phyloP scores from a whole-genome alignment of 129 eudicot genomes.

The Erigeron canadensis region DNA sequence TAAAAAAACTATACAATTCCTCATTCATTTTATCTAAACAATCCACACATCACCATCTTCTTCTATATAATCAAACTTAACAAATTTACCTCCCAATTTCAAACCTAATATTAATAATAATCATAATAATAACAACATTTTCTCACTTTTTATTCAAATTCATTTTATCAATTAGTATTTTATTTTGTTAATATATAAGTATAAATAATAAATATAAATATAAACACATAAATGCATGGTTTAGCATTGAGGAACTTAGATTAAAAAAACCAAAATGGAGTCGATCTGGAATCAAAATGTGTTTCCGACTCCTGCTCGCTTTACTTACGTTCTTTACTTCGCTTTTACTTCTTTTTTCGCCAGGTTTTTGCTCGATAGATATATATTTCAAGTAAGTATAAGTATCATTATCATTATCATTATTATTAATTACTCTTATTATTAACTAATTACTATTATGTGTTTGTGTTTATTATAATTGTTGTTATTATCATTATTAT shows the following conservation, averaged over 20 bases:
- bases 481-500: too few relatives aligned
- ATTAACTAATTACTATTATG: background rate
- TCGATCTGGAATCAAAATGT: constrained; percentile 52
- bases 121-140: too few relatives aligned
- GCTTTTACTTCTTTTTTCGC: constrained; percentile 58
- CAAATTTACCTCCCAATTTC: constrained; percentile 11
- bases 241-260: constrained; percentile 7
- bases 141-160: background rate
- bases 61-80: too few relatives aligned
- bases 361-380: constrained; percentile 75
- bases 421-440: background rate
- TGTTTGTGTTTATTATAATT: background rate
- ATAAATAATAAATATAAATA: background rate
- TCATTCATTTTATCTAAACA: constrained; percentile 3
- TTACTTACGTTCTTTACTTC: constrained; percentile 51
- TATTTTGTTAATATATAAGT: too few relatives aligned
- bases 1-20: background rate
- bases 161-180: background rate
- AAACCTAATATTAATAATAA: background rate
- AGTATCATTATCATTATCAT: constrained; percentile 8
- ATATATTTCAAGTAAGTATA: constrained; percentile 72
- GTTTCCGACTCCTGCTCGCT: constrained; percentile 56
- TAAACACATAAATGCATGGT: constrained; percentile 23
- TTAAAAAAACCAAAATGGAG: constrained; percentile 52
- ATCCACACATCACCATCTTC: too few relatives aligned